Evolutionary conservation across 2,329 filamentous ascomycete species (phyloP), one percentile per base, ranked within the genome.

Genomic region (Dactylellina parvicollis): DNA sequence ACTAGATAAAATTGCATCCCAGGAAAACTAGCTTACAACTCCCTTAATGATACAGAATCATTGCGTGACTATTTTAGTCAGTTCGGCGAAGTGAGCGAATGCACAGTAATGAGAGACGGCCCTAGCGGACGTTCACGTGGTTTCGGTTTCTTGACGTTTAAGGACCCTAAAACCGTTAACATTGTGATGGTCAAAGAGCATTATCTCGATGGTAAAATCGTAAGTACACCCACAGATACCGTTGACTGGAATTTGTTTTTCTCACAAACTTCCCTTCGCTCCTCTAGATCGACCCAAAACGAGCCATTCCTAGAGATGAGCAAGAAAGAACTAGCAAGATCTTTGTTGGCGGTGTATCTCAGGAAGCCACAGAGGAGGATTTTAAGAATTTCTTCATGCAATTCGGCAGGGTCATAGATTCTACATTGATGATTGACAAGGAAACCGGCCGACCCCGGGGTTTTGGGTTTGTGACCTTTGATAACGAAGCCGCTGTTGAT

Each of bases 151-250:
- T 85, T 99, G 75, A 99, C 95, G 0, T 99, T 99, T 85, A 96
- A 92, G 80, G 95, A 99, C 79, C 90, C 95, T 50, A 96, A 96
- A 83, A 96, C 92, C 2, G 95, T 99, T 76, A 99, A 99, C 80
- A 96, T 92, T 77, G 95, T 99, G 76, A 99, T 99, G 95, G 95
- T 99, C 75, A 99, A 99, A 83, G 95, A 99, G 80, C 95, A 99
- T 81, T 96, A 94, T 78, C 86, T 99, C 20, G 95, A 99, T 80
- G 95, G 95, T 75, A 99, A 99, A 82, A 97, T 99, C 81, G 95
- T 98, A 86, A 84, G 91, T 83, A 44, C 30, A 36, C 30, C 54
- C 12, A 1, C 18, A 14, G 20, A 46, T 50, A 52, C 32, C 14
- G n/a, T 44, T 59, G 20, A 54, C 28, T 8, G 42, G 28, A 18